Evolutionary conservation across 108 stramenopile genomes (phyloP).

Genomic region (Skeletonema marinoi): DNA sequence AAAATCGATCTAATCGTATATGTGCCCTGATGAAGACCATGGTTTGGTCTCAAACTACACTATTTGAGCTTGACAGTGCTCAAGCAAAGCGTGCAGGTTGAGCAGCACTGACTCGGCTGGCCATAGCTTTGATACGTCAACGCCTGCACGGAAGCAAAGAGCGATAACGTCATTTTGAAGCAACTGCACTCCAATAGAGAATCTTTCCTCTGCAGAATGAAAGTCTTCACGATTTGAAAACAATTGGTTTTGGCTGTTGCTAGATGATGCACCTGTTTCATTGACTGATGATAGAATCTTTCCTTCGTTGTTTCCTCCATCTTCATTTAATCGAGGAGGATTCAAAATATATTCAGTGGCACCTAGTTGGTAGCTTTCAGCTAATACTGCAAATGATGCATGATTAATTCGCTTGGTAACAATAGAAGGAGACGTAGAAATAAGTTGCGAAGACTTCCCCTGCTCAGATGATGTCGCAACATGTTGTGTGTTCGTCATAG

Average conservation of each 20-base stretch:
- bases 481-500: slow-evolving; percentile 12
- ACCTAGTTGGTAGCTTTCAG: slow-evolving; percentile 46
- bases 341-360: slow-evolving; percentile 39
- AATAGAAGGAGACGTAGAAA: slow-evolving; percentile 36
- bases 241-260: slow-evolving; percentile 6
- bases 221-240: slow-evolving; percentile 33
- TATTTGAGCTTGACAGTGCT: slow-evolving; percentile 15
- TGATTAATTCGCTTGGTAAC: slow-evolving; percentile 55
- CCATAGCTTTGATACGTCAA: slow-evolving; percentile 67
- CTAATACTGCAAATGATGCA: slow-evolving; percentile 67
- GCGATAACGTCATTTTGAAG: slow-evolving; percentile 82
- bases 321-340: slow-evolving; percentile 37
- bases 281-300: slow-evolving; percentile 15
- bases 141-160: slow-evolving; percentile 82
- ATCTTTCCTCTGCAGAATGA: slow-evolving; percentile 58
- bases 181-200: slow-evolving; percentile 79
- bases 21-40: too few relatives aligned
- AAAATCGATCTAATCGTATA: too few relatives aligned
- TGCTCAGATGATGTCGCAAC: slow-evolving; percentile 22
- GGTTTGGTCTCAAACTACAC: not conserved
- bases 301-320: not conserved
- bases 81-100: slow-evolving; percentile 67
- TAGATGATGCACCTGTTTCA: slow-evolving; percentile 24
- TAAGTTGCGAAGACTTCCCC: slow-evolving; percentile 22
- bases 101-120: slow-evolving; percentile 80